A percentile compares a stretch with the other conserved stretches of the same genome.
These are phyloP conservation scores for Elsinoe ampelina DNA, from an alignment of 2,329 filamentous ascomycete species.

Conservation along the genomic window DNA sequence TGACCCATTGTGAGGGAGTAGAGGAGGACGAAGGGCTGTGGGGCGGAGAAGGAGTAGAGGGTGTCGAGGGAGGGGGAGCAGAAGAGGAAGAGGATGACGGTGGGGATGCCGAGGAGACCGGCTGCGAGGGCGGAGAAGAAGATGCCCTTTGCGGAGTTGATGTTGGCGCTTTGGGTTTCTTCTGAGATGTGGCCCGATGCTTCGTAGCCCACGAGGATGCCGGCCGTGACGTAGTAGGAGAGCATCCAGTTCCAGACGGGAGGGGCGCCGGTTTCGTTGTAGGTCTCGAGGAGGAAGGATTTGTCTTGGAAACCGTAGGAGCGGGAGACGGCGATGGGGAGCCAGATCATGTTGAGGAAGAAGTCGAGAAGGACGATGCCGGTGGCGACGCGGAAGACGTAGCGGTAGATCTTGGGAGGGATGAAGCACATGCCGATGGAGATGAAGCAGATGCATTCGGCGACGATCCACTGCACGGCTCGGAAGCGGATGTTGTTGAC, in stretches of 20 bases:
- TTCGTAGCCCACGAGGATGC: slow-evolving; percentile 53
- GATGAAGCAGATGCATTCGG: slow-evolving; percentile 34
- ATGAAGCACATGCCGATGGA: slow-evolving; percentile 34
- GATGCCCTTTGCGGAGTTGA: slow-evolving; percentile 49
- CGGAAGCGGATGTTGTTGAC: slow-evolving; percentile 47
- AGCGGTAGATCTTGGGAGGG: slow-evolving; percentile 35
- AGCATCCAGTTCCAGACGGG: slow-evolving; percentile 55
- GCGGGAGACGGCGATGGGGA: slow-evolving; percentile 48
- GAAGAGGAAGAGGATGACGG: slow-evolving; percentile 52
- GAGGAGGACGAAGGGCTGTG: slow-evolving; percentile 50
- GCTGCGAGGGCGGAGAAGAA: slow-evolving; percentile 52
- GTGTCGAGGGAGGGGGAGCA: slow-evolving; percentile 46
- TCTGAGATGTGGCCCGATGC: slow-evolving; percentile 53
- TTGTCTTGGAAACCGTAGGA: slow-evolving; percentile 51
- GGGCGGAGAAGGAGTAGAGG: slow-evolving; percentile 45
- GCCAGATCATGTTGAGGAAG: slow-evolving; percentile 51
- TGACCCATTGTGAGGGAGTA: slow-evolving; percentile 49
- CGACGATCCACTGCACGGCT: slow-evolving; percentile 52
- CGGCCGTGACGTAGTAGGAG: slow-evolving; percentile 51
- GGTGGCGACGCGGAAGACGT: slow-evolving; percentile 44
- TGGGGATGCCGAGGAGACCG: slow-evolving; percentile 45
- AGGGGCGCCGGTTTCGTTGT: slow-evolving; percentile 42
- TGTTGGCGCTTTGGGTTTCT: slow-evolving; percentile 49
- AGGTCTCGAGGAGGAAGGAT: slow-evolving; percentile 51
- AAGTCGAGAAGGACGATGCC: slow-evolving; percentile 49